Conservation (phyloP, 106 monocot genomes). For the Platanthera zijinensis region DNA sequence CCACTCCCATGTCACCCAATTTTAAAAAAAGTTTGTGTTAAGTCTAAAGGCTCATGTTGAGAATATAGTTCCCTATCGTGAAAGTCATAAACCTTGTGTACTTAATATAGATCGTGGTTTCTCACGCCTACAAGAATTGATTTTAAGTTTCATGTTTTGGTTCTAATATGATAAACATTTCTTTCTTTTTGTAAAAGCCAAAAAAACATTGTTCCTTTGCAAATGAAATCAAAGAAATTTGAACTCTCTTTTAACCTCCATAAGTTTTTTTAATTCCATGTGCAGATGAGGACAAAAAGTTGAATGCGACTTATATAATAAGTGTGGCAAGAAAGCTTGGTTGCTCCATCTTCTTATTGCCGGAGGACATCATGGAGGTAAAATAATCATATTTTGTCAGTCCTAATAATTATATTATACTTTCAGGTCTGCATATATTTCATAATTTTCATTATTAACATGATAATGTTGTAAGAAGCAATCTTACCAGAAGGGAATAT, state of each 20-base stretch:
- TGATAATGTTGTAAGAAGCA: not conserved
- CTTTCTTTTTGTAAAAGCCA: not conserved
- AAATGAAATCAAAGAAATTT: not conserved
- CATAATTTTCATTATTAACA: not conserved
- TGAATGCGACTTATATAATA: conserved; percentile 92
- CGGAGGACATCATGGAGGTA: conserved; percentile 96
- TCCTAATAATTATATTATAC: not conserved
- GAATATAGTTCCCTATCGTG: too few species aligned
- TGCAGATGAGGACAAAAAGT: conserved; percentile 83
- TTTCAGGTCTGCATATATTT: not conserved
- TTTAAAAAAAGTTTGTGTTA: too few species aligned
- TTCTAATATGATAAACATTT: not conserved
- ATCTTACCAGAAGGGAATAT: not conserved
- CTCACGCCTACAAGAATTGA: too few species aligned
- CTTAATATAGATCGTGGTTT: too few species aligned
- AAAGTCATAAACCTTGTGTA: too few species aligned
- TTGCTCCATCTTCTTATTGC: conserved; percentile 82
- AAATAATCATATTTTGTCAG: not conserved
- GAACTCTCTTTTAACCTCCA: not conserved
- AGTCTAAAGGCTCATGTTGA: too few species aligned
- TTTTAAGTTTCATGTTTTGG: too few species aligned
- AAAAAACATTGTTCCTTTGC: not conserved
- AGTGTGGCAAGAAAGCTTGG: conserved; percentile 88
- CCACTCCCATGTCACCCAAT: too few species aligned
- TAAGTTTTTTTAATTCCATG: not conserved